phyloP scores from a whole-genome alignment of 129 eudicot species.

The Saussurea involucrata region DNA sequence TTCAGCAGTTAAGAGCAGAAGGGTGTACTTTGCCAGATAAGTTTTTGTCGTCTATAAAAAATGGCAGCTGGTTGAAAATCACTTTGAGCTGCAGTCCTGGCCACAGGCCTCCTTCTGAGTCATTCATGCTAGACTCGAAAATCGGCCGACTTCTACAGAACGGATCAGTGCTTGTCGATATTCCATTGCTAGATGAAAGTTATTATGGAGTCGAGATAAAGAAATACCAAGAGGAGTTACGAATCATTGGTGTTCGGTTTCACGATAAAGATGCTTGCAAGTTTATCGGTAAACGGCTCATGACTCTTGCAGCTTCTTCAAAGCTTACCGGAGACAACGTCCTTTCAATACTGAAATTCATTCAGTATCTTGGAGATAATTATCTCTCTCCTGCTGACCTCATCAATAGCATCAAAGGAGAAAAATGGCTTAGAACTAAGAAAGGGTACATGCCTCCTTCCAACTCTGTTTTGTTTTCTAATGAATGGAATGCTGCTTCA shows the following conservation, averaged over 20 bases:
- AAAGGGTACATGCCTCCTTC: slow-evolving; percentile 39
- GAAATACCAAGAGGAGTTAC: slow-evolving; percentile 39
- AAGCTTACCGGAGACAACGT: slow-evolving; percentile 35
- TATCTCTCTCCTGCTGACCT: slow-evolving; percentile 18
- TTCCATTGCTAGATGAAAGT: slow-evolving; percentile 33
- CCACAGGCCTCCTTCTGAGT: slow-evolving; percentile 44
- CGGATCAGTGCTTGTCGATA: slow-evolving; percentile 51
- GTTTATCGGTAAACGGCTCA: slow-evolving; percentile 45
- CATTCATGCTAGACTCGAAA: slow-evolving; percentile 36
- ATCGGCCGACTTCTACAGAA: slow-evolving; percentile 34
- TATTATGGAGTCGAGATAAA: slow-evolving; percentile 33
- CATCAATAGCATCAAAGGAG: slow-evolving; percentile 21
- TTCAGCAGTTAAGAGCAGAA: slow-evolving; percentile 11
- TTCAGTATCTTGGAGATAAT: slow-evolving; percentile 32
- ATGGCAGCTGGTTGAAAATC: slow-evolving; percentile 54
- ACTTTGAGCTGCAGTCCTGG: slow-evolving; percentile 32
- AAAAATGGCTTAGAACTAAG: slow-evolving; percentile 39
- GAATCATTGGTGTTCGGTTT: slow-evolving; percentile 40
- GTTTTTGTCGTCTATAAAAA: slow-evolving; percentile 35
- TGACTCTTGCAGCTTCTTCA: slow-evolving; percentile 39
- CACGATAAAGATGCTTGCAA: slow-evolving; percentile 38
- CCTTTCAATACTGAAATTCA: slow-evolving; percentile 37
- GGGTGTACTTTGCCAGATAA: slow-evolving; percentile 9
- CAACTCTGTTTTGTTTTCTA: slow-evolving; percentile 29
- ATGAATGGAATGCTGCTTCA: slow-evolving; percentile 46